Percentiles rank a stretch among this genome's conserved stretches.
These are phyloP conservation scores for Volutella citrinella DNA, from an alignment of 2,329 filamentous ascomycete species.

Conservation along the genomic window DNA sequence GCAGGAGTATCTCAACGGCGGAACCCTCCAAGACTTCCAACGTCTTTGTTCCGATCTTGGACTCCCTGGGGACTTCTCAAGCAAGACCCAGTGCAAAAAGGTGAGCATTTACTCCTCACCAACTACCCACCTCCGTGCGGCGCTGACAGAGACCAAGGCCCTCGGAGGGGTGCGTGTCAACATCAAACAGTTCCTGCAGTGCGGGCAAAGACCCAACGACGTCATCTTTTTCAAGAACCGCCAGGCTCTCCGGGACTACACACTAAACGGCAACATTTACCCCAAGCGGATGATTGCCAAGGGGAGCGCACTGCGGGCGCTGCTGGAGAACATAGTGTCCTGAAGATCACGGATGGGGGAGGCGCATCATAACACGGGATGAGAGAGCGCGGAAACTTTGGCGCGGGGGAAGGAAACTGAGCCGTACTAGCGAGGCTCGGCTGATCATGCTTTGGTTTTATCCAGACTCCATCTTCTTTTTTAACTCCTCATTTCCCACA, in stretches of 20 bases:
- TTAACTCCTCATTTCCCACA: constrained; percentile 84
- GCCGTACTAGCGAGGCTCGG: no score
- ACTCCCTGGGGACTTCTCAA: constrained; percentile 33
- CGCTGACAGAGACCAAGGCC: no score
- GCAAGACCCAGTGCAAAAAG: constrained; percentile 44
- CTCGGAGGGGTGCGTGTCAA: constrained; percentile 44
- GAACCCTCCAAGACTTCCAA: constrained; percentile 41
- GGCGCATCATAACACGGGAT: no score
- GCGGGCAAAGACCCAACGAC: constrained; percentile 19
- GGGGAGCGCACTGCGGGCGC: constrained; percentile 34
- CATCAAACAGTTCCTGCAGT: constrained; percentile 46
- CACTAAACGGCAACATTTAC: constrained; percentile 30
- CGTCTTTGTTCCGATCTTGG: constrained; percentile 43
- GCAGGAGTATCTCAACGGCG: constrained; percentile 27
- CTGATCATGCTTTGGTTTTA: no score
- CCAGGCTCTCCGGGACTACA: constrained; percentile 24
- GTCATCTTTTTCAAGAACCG: constrained; percentile 33
- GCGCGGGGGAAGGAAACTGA: not conserved
- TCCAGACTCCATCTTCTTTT: no score
- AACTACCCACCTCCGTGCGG: not conserved
- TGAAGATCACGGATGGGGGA: not conserved
- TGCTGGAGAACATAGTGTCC: constrained; percentile 10
- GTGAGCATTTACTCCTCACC: constrained; percentile 26
- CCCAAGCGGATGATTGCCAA: constrained; percentile 30
- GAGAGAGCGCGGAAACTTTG: no score